phyloP scores from a whole-genome alignment of 495 filamentous ascomycete genomes.

The Penicillium macrosclerotiorum region DNA sequence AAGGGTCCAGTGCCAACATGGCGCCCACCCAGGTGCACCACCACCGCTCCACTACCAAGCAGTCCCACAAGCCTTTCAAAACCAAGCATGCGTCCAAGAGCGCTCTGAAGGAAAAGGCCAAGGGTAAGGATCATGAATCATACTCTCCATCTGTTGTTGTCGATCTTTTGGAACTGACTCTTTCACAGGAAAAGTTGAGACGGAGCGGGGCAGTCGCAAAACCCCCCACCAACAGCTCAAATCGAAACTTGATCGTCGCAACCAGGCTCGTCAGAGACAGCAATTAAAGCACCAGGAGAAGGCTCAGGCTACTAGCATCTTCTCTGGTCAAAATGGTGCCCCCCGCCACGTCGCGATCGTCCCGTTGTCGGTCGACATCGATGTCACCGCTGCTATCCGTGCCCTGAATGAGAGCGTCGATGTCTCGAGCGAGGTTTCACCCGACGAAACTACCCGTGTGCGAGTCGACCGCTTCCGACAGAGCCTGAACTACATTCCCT shows the following conservation, averaged over 20 bases:
- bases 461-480: conserved; percentile 89
- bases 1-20: conserved; percentile 65
- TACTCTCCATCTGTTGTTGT: too few species aligned
- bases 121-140: conserved; percentile 65
- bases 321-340: conserved; percentile 78
- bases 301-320: conserved; percentile 70
- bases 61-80: conserved; percentile 84
- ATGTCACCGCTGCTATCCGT: conserved; percentile 62
- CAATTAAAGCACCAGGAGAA: conserved; percentile 77
- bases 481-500: conserved; percentile 77
- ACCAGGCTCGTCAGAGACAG: conserved; percentile 86
- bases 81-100: conserved; percentile 85
- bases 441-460: conserved; percentile 58
- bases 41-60: conserved; percentile 88
- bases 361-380: conserved; percentile 70
- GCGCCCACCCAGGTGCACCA: conserved; percentile 64
- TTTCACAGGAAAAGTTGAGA: conserved; percentile 59
- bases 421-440: conserved; percentile 62
- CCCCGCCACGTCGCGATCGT: conserved; percentile 90
- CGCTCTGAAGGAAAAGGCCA: conserved; percentile 70
- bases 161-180: conserved; percentile 3
- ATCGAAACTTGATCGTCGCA: conserved; percentile 92
- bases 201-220: conserved; percentile 64
- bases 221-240: conserved; percentile 94
- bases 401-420: conserved; percentile 77